phyloP scores from a whole-genome alignment of 2,329 filamentous ascomycete genomes.

The Fusarium redolens region DNA sequence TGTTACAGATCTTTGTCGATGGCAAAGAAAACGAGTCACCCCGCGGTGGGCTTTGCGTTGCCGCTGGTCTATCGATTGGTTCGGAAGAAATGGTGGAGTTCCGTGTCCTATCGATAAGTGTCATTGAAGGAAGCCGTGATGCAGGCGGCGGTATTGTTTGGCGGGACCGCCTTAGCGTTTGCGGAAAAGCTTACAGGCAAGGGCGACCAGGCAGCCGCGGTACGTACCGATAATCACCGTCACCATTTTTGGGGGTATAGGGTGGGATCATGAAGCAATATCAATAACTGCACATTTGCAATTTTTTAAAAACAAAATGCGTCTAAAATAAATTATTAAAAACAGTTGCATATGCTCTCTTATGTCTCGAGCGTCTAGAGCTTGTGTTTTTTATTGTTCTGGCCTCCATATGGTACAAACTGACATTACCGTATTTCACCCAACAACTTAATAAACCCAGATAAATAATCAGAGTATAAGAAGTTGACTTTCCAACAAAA shows the following conservation, averaged over 20 bases:
- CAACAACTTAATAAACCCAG: neutral
- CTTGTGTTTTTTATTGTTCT: neutral
- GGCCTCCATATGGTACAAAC: neutral
- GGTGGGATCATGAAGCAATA: slow-evolving; percentile 1
- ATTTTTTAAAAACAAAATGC: neutral
- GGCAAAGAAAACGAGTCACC: slow-evolving; percentile 37
- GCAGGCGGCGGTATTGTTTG: slow-evolving; percentile 3
- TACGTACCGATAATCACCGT: neutral
- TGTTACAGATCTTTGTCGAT: slow-evolving; percentile 9
- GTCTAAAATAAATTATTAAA: neutral
- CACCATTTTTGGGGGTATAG: slow-evolving; percentile 8
- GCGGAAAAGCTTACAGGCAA: neutral
- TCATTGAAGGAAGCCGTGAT: slow-evolving; percentile 16
- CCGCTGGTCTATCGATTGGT: slow-evolving; percentile 22
- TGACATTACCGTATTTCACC: neutral
- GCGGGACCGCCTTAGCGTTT: neutral
- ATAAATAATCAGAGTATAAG: rapidly evolving
- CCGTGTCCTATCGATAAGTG: slow-evolving; percentile 18
- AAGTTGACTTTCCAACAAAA: neutral
- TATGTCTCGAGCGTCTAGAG: neutral
- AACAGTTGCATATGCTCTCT: neutral
- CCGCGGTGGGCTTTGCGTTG: slow-evolving; percentile 14
- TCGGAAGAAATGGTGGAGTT: slow-evolving; percentile 1
- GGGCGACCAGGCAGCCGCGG: neutral
- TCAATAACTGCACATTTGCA: neutral